Base-by-base conservation (phyloP, 1,284 basidiomycete species). In the Leccinum insolens region DNA sequence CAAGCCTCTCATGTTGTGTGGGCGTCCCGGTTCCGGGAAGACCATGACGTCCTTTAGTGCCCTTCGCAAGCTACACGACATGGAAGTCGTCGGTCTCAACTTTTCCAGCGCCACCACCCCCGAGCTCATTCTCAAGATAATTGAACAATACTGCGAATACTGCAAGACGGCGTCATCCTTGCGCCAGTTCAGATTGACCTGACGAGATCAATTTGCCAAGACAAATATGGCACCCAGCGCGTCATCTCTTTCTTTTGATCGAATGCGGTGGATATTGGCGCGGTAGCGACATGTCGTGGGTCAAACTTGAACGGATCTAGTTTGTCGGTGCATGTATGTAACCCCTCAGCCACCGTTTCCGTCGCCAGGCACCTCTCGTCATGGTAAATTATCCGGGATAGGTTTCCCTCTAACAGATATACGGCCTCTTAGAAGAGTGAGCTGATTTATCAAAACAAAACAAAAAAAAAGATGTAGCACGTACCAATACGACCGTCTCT, bases 1-100 rank as follows among this genome's bases (percentile, higher is more conserved):
- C 83, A 99, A 99, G 79, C 98, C 98, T 6, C 86, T 99, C 66
- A 95, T 99, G 89, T 87, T 99, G 25, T 99, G 98, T 78, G 98
- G 98, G 62, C 98, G 97, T 75, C 98, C 98, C 7, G 98, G 98
- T 76, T 99, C 97, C 22, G 98, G 98, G 52, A 99, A 99, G 84
- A 99, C 98, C 5, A 99, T 99, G 98, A 99, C 98, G 0, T 84
- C 99, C n/a, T 99, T 99, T 83, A 98, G 95, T 72, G 98, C 98
- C 5, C 87, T 99, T 41, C 91, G 98, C 67, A 99, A 99, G 80
- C 86, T 99, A 59, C 96, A 96, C 4, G 96, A 99, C 79, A 96
- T 99, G 91, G 98, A 99, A 77, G 95, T 99, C 61, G 96, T 98
- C 68, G 98, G 98, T 62, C 90, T 99, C 73, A 99, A 99, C 82